Base-by-base conservation (phyloP, 768 basidiomycete species). In the Leccinum broughii region DNA sequence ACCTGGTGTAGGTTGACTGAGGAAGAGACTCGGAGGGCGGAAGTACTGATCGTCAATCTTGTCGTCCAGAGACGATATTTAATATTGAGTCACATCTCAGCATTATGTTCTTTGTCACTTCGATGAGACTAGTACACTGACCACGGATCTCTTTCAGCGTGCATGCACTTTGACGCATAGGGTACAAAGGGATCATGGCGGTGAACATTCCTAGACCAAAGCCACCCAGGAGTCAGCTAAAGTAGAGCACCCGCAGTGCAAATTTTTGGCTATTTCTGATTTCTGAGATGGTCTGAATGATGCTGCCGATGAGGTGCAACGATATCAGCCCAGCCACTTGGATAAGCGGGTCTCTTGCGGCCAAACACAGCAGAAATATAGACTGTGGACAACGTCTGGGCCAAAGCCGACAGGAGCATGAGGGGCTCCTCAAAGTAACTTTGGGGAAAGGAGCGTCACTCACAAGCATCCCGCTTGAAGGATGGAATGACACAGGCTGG, bases 221-320 rank as follows among this genome's bases (percentile, higher is more conserved):
- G n/a, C 88, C 87, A 7, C 81, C 79, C 0, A 89, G 57, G 70
- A 87, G 87, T 8, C 85, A 77, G 54, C 80, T 75, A 64, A 79
- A 79, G 62, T 78, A 81, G 48, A 81, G 72, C 6, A 80, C 75
- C 9, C 67, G 66, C 11, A 80, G 66, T 15, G 69, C 78, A 2
- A 77, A 72, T 6, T 32, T 55, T 57, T 64, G 70, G 48, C 68
- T 74, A 61, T 69, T 77, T n/a, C 80, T 78, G 1, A 82, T 59
- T 1, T 81, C 81, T 20, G 74, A 73, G 54, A 82, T 56, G 28
- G 72, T 70, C 61, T 84, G 83, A 28, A 84, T 66, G 20, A 77
- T 34, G 57, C 80, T 81, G 35, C 83, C 83, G 26, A 83, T 58
- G 57, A 82, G 53, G 66, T 79, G 7, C 28, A 30, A 30, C 28